phyloP scores from a whole-genome alignment of 2,329 filamentous ascomycete species.

The Nemania sp. region DNA sequence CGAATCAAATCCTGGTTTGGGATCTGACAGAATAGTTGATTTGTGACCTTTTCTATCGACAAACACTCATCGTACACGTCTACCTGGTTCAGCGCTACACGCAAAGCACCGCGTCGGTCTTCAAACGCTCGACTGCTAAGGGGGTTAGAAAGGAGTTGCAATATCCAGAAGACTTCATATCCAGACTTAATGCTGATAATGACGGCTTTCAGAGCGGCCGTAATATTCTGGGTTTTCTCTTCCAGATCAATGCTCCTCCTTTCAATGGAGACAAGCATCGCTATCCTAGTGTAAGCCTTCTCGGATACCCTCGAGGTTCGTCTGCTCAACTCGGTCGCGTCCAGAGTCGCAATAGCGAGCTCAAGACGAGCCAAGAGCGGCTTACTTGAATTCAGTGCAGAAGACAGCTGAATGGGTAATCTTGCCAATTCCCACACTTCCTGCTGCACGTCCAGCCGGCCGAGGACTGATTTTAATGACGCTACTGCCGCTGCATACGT shows the following conservation, averaged over 20 bases:
- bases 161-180: slow-evolving; percentile 26
- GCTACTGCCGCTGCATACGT: slow-evolving; percentile 7
- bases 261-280: slow-evolving; percentile 31
- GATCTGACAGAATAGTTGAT: slow-evolving; percentile 30
- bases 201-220: slow-evolving; percentile 26
- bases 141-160: slow-evolving; percentile 18
- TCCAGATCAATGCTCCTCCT: slow-evolving; percentile 30
- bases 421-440: slow-evolving; percentile 25
- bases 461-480: slow-evolving; percentile 22
- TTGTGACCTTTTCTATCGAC: slow-evolving; percentile 27
- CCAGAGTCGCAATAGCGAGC: slow-evolving; percentile 20
- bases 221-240: slow-evolving; percentile 24
- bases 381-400: slow-evolving; percentile 14
- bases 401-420: slow-evolving; percentile 4
- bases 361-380: slow-evolving; percentile 20
- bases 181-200: slow-evolving; percentile 34
- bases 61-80: slow-evolving; percentile 18
- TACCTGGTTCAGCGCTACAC: slow-evolving; percentile 32
- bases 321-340: slow-evolving; percentile 17
- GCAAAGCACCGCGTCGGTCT: slow-evolving; percentile 21
- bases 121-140: slow-evolving; percentile 8
- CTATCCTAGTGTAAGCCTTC: slow-evolving; percentile 20
- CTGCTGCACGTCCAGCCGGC: slow-evolving; percentile 18
- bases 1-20: slow-evolving; percentile 30
- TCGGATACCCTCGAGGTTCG: slow-evolving; percentile 13